Percentiles rank a stretch among this genome's conserved stretches.
phyloP scores from a whole-genome alignment of 805 yeast species.

The Kurtzmaniella fragi region DNA sequence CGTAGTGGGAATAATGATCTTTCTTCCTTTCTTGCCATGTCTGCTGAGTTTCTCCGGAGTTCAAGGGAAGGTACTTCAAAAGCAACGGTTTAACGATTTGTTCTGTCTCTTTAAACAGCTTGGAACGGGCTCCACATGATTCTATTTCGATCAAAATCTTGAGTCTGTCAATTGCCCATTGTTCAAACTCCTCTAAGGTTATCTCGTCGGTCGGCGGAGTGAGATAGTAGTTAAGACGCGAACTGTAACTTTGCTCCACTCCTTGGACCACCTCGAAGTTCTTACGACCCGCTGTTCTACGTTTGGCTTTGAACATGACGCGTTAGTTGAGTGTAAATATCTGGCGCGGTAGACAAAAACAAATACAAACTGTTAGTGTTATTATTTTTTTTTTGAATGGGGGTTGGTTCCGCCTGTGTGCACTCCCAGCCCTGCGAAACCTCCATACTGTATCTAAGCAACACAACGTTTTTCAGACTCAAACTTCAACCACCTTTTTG shows the following conservation, averaged over 20 bases:
- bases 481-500: conserved; percentile 36
- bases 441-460: not conserved
- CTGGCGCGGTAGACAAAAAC: not conserved
- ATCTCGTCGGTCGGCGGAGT: conserved; percentile 80
- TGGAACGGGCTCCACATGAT: conserved; percentile 61
- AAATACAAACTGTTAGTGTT: too few relatives aligned
- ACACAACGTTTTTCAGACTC: not conserved
- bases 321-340: not conserved
- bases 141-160: conserved; percentile 82
- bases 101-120: conserved; percentile 61
- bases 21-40: conserved; percentile 62
- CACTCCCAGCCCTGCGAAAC: too few relatives aligned
- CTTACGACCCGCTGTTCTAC: conserved; percentile 69
- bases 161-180: conserved; percentile 92
- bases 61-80: conserved; percentile 60
- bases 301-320: conserved; percentile 63
- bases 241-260: conserved; percentile 37
- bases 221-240: conserved; percentile 69
- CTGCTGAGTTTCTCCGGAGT: conserved; percentile 15
- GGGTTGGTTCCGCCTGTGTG: too few relatives aligned
- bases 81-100: conserved; percentile 60
- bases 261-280: conserved; percentile 46
- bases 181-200: conserved; percentile 87
- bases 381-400: too few relatives aligned
- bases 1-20: conserved; percentile 90